Conservation (phyloP, 768 basidiomycete genomes). For the Suillus spraguei region DNA sequence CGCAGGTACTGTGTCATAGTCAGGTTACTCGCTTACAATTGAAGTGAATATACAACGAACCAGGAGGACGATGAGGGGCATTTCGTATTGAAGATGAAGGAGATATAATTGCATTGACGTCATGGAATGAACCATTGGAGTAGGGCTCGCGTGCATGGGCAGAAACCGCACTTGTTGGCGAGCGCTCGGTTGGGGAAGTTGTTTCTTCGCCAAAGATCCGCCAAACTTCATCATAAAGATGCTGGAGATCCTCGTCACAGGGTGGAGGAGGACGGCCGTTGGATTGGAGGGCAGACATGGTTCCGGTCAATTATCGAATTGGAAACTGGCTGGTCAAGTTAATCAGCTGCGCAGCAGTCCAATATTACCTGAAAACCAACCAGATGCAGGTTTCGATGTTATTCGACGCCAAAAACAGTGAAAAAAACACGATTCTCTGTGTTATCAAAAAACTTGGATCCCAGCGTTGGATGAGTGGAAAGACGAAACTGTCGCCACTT, state of each 20-base stretch:
- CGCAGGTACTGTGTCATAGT: conserved; percentile 2
- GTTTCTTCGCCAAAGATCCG: conserved; percentile 61
- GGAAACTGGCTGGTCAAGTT: conserved; percentile 1
- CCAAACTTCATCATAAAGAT: conserved; percentile 77
- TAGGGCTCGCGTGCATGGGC: conserved; percentile 23
- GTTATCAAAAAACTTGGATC: not conserved
- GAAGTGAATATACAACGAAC: conserved; percentile 20
- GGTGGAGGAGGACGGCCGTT: conserved; percentile 43
- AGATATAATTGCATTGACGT: conserved; percentile 18
- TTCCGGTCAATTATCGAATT: conserved; percentile 13
- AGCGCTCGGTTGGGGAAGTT: conserved; percentile 33
- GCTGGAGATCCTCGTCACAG: conserved; percentile 71
- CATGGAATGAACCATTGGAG: conserved; percentile 23
- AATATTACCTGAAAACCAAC: not conserved
- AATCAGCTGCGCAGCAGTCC: conserved; percentile 14
- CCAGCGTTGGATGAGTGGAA: not conserved
- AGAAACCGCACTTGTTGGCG: conserved; percentile 21
- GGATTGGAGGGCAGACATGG: conserved; percentile 41
- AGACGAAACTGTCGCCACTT: not conserved
- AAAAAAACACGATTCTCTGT: not conserved
- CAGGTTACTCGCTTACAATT: conserved; percentile 1
- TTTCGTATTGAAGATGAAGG: conserved; percentile 17
- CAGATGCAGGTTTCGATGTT: not conserved
- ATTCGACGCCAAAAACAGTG: not conserved
- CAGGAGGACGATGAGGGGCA: conserved; percentile 25